Evolutionary conservation across 2,329 filamentous ascomycete genomes (phyloP), one percentile per base, ranked within the genome.

Genomic region (Diplodia seriata): DNA sequence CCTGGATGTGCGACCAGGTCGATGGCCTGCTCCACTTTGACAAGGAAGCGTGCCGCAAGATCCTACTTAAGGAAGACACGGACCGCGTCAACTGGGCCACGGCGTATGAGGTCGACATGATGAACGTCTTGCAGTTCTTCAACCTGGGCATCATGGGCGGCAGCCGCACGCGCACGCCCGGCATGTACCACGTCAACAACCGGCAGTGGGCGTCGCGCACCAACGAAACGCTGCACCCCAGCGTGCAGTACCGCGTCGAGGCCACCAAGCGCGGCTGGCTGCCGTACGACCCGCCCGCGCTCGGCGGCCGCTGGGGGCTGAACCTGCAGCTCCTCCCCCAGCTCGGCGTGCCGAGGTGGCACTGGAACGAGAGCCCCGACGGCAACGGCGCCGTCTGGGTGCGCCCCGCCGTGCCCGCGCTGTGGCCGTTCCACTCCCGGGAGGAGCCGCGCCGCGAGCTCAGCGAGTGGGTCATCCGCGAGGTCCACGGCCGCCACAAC

Each of bases 1-100:
- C 77, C 7, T 81, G 79, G 80, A 80, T 81, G 80, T 80, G 81
- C 59, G 69, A 68, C 23, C 50, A 55, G 20, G 33, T 68, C 43
- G 66, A 68, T 20, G 49, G 54, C 2, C 36, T 67, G 4, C 55
- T 67, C 14, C 31, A 29, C 26, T 67, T 67, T 11, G 36, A 67
- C 33, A 15, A 20, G 2, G 18, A 31, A 1, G 47, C 43, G 15
- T 31, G 33, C 20, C 23, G 50, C 2, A 38, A 36, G 15, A 38
- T 66, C 12, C 51, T 66, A 7, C n/a, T 57, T 8, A 26, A 33
- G 3, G 36, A 47, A 6, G 29, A 65, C 38, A 2, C 20, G 14
- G 31, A 55, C 29, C 50, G 62, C 23, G 20, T 55, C 62, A 54
- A 55, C 23, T 65, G 50, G 50, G 51, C 33, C 36, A 51, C 12